A percentile compares a stretch with the other conserved stretches of the same genome.
phyloP scores from a whole-genome alignment of 2,329 filamentous ascomycete species.

The Penicillium fuscoglaucum region DNA sequence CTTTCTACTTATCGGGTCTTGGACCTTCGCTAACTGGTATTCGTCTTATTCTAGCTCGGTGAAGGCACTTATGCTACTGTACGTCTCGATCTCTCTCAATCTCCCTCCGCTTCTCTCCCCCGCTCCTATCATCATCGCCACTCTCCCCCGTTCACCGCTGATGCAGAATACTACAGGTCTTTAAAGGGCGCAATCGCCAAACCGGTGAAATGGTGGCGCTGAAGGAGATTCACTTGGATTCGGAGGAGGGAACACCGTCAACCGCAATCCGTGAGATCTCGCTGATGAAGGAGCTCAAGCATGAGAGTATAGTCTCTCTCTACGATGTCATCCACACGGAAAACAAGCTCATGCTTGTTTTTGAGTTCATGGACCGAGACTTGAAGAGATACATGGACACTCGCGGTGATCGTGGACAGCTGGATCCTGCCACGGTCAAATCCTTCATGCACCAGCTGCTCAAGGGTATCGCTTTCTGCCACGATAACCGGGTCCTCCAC shows the following conservation, averaged over 20 bases:
- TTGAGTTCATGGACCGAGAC: slow-evolving; percentile 98
- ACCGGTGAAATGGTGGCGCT: slow-evolving; percentile 94
- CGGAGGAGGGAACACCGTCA: slow-evolving; percentile 94
- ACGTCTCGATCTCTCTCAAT: slow-evolving; percentile 42
- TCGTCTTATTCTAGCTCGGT: slow-evolving; percentile 60
- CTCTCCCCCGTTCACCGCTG: slow-evolving; percentile 17
- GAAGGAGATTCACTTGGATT: slow-evolving; percentile 98
- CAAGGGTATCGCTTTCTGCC: slow-evolving; percentile 94
- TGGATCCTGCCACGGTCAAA: slow-evolving; percentile 90
- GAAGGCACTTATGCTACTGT: slow-evolving; percentile 99
- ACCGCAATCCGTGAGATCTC: slow-evolving; percentile 98
- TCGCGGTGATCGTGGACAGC: slow-evolving; percentile 80
- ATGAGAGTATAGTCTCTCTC: slow-evolving; percentile 95
- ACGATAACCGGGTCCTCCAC: slow-evolving; percentile 94
- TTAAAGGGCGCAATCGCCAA: slow-evolving; percentile 96
- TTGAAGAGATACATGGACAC: slow-evolving; percentile 99
- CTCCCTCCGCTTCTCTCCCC: slow-evolving; percentile 4
- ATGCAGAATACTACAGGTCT: slow-evolving; percentile 63
- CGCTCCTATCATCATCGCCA: slow-evolving; percentile 1
- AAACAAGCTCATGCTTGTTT: slow-evolving; percentile 99
- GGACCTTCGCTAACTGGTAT: slow-evolving; percentile 30
- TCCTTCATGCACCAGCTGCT: slow-evolving; percentile 99
- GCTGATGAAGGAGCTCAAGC: slow-evolving; percentile 98
- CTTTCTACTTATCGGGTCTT: background rate
- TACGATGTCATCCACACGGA: slow-evolving; percentile 99